Percentiles rank a stretch among this genome's conserved stretches.
Conservation (phyloP, 176 grass and related monocot genomes). For the Themeda triandra region DNA sequence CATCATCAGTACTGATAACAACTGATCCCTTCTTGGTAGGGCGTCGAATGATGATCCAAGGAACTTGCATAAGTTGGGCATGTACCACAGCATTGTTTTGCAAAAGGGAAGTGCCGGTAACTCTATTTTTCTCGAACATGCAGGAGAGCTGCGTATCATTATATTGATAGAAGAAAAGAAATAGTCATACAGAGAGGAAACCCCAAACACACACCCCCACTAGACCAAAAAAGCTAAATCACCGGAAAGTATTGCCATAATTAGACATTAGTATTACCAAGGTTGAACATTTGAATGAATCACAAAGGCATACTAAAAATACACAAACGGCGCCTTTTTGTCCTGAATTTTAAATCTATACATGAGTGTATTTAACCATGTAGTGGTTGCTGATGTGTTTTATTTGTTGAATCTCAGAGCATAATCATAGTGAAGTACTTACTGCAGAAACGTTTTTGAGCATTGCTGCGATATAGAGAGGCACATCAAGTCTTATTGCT, state of each 20-base stretch:
- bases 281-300: slow-evolving; percentile 11
- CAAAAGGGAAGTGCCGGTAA: slow-evolving; percentile 65
- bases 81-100: slow-evolving; percentile 90
- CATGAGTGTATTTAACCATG: neutral
- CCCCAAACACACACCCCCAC: too few species aligned
- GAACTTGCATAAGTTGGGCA: neutral
- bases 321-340: neutral
- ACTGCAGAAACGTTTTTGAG: slow-evolving; percentile 65
- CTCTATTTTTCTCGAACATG: slow-evolving; percentile 45
- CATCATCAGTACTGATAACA: neutral
- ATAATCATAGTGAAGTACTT: slow-evolving; percentile 2
- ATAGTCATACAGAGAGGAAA: too few species aligned
- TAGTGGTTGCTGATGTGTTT: neutral
- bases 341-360: neutral
- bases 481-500: too few species aligned
- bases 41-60: neutral
- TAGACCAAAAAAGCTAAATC: too few species aligned
- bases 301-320: neutral
- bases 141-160: too few species aligned
- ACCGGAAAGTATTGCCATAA: too few species aligned
- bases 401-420: neutral
- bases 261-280: neutral
- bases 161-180: too few species aligned
- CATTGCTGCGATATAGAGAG: too few species aligned
- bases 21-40: neutral